Conservation (phyloP, 495 filamentous ascomycete genomes). For the Penicillium arizonense region DNA sequence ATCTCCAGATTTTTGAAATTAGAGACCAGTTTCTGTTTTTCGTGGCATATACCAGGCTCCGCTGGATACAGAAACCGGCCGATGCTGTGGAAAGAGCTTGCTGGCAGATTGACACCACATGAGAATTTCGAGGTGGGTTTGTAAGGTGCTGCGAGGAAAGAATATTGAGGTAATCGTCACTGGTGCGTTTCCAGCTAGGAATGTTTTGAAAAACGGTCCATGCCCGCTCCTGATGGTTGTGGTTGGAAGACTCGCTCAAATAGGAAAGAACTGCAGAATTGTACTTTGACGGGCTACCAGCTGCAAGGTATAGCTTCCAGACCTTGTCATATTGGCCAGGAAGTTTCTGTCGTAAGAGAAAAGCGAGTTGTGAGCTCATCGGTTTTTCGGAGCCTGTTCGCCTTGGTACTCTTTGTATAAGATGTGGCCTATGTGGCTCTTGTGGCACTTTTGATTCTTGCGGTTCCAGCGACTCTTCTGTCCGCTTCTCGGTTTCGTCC, state of each 20-base stretch:
- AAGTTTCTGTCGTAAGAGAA: constrained; percentile 15
- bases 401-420: too few relatives aligned
- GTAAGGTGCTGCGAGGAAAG: constrained; percentile 23
- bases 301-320: constrained; percentile 35
- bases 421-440: too few relatives aligned
- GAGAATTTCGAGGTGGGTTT: constrained; percentile 13
- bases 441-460: background rate
- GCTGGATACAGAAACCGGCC: constrained; percentile 17
- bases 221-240: constrained; percentile 36
- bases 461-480: background rate
- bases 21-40: constrained; percentile 34
- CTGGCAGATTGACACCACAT: constrained; percentile 26
- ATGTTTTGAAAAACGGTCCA: constrained; percentile 43
- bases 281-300: constrained; percentile 24
- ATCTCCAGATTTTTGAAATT: constrained; percentile 5
- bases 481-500: background rate
- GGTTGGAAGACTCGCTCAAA: constrained; percentile 32
- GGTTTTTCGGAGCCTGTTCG: too few relatives aligned
- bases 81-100: constrained; percentile 24
- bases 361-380: background rate
- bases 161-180: constrained; percentile 38
- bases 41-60: constrained; percentile 33
- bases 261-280: constrained; percentile 35
- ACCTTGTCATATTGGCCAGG: constrained; percentile 28
- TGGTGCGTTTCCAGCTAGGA: constrained; percentile 22